These are phyloP conservation scores for Wallemia mellicola DNA, from an alignment of 1,284 basidiomycete genomes.

Conservation along the genomic window DNA sequence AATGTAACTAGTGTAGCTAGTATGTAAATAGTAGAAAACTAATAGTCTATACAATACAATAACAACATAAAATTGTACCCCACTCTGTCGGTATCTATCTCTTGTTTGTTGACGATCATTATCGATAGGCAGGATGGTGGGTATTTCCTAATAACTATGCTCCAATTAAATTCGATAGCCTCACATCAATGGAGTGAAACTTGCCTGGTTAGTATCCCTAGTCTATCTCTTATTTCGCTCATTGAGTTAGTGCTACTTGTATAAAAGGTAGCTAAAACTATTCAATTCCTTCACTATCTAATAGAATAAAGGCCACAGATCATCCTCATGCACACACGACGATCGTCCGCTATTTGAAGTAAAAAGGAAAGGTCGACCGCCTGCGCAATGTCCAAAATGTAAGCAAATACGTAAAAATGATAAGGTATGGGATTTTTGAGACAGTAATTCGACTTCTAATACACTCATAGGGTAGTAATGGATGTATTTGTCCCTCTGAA, in stretches of 20 bases:
- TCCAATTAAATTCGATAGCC: neutral
- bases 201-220: neutral
- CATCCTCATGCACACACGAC: conserved; percentile 40
- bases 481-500: neutral
- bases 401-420: conserved; percentile 41
- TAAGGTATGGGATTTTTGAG: conserved; percentile 5
- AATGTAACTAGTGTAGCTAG: no score
- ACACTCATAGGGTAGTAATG: neutral
- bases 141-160: neutral
- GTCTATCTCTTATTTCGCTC: neutral
- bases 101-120: no score
- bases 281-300: neutral
- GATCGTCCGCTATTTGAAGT: conserved; percentile 48
- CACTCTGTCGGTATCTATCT: no score
- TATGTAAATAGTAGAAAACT: no score
- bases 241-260: conserved; percentile 30
- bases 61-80: no score
- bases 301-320: conserved; percentile 24
- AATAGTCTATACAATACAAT: no score
- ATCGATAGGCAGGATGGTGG: no score
- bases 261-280: conserved; percentile 24
- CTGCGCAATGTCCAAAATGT: conserved; percentile 50
- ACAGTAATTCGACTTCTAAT: neutral
- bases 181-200: neutral
- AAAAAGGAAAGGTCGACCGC: conserved; percentile 41